Percentiles rank a stretch among this genome's conserved stretches.
phyloP scores from a whole-genome alignment of 192 early-diverging fungal species.

The Powellomyces hirtus region DNA sequence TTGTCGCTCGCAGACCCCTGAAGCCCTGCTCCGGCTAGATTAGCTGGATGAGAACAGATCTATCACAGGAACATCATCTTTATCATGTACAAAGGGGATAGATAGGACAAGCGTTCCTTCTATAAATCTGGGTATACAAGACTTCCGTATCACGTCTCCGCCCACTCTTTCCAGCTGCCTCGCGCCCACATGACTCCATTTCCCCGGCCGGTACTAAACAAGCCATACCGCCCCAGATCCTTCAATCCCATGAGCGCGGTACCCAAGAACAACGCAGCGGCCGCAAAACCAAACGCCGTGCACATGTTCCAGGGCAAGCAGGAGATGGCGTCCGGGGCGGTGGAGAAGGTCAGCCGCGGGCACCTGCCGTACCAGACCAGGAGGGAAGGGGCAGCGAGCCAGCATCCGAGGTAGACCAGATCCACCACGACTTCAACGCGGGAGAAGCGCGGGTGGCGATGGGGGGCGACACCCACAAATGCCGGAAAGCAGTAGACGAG shows the following conservation, averaged over 20 bases:
- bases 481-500: conserved; percentile 47
- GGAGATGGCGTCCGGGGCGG: conserved; percentile 7
- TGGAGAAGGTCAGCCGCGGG: conserved; percentile 20
- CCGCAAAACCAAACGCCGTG: conserved; percentile 39
- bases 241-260: conserved; percentile 34
- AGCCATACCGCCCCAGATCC: conserved; percentile 35
- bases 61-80: too few species aligned
- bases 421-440: conserved; percentile 45
- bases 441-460: conserved; percentile 44
- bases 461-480: conserved; percentile 40
- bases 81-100: too few species aligned
- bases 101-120: too few species aligned
- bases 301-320: conserved; percentile 38
- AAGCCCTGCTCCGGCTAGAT: too few species aligned
- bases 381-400: conserved; percentile 36
- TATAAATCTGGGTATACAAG: too few species aligned
- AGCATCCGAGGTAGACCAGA: conserved; percentile 34
- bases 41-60: too few species aligned
- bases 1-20: too few species aligned
- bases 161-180: conserved; percentile 31
- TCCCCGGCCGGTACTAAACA: conserved; percentile 12
- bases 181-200: conserved; percentile 35
- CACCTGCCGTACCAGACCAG: conserved; percentile 34
- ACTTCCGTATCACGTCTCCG: conserved; percentile 19
- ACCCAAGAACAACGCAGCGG: conserved; percentile 26